A percentile compares a stretch with the other conserved stretches of the same genome.
These are phyloP conservation scores for Talaromyces pinophilus DNA, from an alignment of 2,329 filamentous ascomycete genomes.

Conservation along the genomic window DNA sequence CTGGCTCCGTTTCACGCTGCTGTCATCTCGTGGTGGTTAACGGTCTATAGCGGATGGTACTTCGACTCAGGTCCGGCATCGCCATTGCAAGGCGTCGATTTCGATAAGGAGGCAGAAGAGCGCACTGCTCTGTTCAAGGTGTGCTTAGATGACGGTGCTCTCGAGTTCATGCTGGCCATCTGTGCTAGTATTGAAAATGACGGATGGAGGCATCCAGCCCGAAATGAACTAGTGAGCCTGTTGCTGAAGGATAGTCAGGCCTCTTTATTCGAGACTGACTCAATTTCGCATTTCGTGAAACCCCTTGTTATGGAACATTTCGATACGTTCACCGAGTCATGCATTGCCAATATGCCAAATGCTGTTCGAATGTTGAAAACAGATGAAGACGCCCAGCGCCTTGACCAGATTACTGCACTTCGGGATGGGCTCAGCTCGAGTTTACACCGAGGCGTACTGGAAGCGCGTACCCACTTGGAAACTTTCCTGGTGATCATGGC, in stretches of 20 bases:
- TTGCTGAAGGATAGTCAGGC: constrained; percentile 76
- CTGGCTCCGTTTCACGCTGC: constrained; percentile 76
- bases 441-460: constrained; percentile 43
- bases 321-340: constrained; percentile 84
- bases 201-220: constrained; percentile 85
- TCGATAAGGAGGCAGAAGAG: constrained; percentile 66
- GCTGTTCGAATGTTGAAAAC: constrained; percentile 80
- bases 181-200: constrained; percentile 77
- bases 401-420: constrained; percentile 49
- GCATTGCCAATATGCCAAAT: constrained; percentile 94
- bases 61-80: constrained; percentile 68
- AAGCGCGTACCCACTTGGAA: constrained; percentile 66
- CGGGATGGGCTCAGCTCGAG: constrained; percentile 46
- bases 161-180: constrained; percentile 86
- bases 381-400: constrained; percentile 80
- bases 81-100: constrained; percentile 62
- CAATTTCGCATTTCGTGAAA: constrained; percentile 73
- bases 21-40: constrained; percentile 80
- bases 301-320: constrained; percentile 73
- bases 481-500: constrained; percentile 90
- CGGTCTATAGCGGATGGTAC: constrained; percentile 90
- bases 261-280: constrained; percentile 66
- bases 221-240: constrained; percentile 77
- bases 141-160: constrained; percentile 80
- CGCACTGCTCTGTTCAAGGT: constrained; percentile 73